phyloP scores from a whole-genome alignment of 176 grass and related monocot genomes.

The Secale cereale region DNA sequence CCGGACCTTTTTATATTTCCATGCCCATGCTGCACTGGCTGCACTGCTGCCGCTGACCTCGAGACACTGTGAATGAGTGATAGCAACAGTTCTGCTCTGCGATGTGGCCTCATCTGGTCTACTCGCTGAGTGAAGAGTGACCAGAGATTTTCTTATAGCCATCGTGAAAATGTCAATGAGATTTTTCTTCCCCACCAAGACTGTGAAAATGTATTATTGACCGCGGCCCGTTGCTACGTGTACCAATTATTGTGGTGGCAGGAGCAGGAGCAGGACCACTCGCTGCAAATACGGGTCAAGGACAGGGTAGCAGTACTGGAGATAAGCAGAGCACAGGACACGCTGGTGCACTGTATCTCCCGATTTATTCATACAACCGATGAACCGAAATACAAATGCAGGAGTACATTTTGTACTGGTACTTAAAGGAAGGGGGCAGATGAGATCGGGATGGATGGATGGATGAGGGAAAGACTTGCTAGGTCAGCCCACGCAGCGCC shows the following conservation, averaged over 20 bases:
- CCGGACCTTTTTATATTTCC: constrained; percentile 10
- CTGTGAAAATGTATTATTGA: not conserved
- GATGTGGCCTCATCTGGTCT: constrained; percentile 2
- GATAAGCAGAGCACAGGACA: constrained; percentile 15
- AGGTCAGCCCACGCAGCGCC: constrained; percentile 29
- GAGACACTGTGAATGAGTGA: not conserved
- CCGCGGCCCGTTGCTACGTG: not conserved
- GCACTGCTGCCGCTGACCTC: constrained; percentile 25
- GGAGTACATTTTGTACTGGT: not conserved
- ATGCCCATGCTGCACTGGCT: constrained; percentile 22
- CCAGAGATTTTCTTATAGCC: not conserved
- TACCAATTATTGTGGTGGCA: constrained; percentile 8
- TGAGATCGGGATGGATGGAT: not conserved
- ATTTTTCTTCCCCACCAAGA: not conserved
- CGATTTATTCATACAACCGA: constrained; percentile 7
- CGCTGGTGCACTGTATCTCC: not conserved
- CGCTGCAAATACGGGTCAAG: constrained; percentile 18
- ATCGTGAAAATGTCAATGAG: not conserved
- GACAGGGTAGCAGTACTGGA: not conserved
- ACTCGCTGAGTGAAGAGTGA: not conserved
- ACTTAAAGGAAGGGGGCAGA: not conserved
- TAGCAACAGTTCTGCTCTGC: constrained; percentile 6
- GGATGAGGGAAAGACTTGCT: not conserved
- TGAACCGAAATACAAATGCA: not conserved
- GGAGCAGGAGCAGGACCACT: constrained; percentile 18